Conservation (phyloP, 768 basidiomycete species). For the Cystobasidium onofrii region DNA sequence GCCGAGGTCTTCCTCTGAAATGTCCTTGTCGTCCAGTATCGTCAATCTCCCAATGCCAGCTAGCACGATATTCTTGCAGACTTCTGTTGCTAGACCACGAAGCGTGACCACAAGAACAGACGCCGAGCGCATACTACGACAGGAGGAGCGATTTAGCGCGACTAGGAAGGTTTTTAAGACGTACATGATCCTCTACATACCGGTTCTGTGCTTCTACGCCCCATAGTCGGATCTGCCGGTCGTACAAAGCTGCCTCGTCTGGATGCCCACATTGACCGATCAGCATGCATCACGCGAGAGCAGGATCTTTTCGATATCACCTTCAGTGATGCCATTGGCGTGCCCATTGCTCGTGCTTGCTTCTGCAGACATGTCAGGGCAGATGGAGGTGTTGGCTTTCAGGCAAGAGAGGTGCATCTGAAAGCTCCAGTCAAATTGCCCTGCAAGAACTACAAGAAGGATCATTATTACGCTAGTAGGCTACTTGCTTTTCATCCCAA, state of each 20-base stretch:
- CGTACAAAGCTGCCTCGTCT: constrained; percentile 57
- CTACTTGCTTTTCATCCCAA: no score
- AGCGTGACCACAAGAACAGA: constrained; percentile 48
- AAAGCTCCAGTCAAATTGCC: no score
- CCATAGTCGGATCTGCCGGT: constrained; percentile 95
- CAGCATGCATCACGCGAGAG: not conserved
- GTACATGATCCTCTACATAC: constrained; percentile 47
- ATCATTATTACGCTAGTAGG: no score
- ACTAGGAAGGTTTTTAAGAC: not conserved
- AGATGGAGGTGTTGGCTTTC: not conserved
- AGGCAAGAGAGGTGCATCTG: not conserved
- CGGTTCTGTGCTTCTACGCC: constrained; percentile 95
- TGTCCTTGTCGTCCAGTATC: constrained; percentile 67
- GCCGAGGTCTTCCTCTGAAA: constrained; percentile 77
- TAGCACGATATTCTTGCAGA: constrained; percentile 93
- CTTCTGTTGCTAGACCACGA: constrained; percentile 59
- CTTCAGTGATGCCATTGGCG: constrained; percentile 16
- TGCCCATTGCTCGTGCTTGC: constrained; percentile 12
- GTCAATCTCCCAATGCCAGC: constrained; percentile 87
- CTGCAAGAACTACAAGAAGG: no score
- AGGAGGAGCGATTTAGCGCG: constrained; percentile 38
- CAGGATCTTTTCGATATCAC: not conserved
- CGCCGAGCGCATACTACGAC: constrained; percentile 78
- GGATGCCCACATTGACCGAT: not conserved
- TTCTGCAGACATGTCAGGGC: not conserved